Evolutionary conservation across 2,329 filamentous ascomycete species (phyloP), one percentile per base, ranked within the genome.

Genomic region (Fusarium zealandicum): DNA sequence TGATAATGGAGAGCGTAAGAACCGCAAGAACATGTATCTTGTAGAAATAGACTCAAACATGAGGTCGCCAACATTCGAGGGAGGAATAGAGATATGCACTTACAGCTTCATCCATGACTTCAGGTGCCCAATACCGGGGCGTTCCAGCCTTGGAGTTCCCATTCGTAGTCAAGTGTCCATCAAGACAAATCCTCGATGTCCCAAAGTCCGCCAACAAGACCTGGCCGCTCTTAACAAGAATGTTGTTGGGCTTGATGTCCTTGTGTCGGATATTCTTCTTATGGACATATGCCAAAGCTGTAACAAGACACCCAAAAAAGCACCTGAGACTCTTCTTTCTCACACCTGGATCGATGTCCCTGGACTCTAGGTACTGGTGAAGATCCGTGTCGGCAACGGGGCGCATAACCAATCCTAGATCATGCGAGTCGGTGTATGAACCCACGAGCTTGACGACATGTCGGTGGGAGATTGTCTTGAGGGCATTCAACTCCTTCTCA

Each of bases 231-330:
- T 48, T 40, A 14, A 40, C n/a, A 3, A 48, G 13, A 4, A 48
- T 12, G 4, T 48, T 48, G 28, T 17, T 12, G 8, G 36, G 28
- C 18, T 40, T 48, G 36, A 48, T 40, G 17, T 48, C 44, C 18
- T 40, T 33, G 36, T 35, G 44, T 16, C 36, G 28, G 28, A 48
- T 48, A 6, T 27, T 40, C 10, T 39, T 33, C 18, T 35, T 25
- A n/a, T 48, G 35, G 18, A 48, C 10, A 8, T 40, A 40, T 6
- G 28, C 27, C 27, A 48, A 8, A 8, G 28, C 44, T 6, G 27
- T 40, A 11, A 30, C 18, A 12, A 48, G 35, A n/a, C 44, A 40
- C 2, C 44, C 28, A 18, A 39, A 40, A 28, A 40, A 27, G 9
- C 18, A 17, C 12, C 31, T 17, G 2, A 37, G 42, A 27, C 32